phyloP scores from a whole-genome alignment of 73 alveolate genomes.

The Paramecium bursaria region DNA sequence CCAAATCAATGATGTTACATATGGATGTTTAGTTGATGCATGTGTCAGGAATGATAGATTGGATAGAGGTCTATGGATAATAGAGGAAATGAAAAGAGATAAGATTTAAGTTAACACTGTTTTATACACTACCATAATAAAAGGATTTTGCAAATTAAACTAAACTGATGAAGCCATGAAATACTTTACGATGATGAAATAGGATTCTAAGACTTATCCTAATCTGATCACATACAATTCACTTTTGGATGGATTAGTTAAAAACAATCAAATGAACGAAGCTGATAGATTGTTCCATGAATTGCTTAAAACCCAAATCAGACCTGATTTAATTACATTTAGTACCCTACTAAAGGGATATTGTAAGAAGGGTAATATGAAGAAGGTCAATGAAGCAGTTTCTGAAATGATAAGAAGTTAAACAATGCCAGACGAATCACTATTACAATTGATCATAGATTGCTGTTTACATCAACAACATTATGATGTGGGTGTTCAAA shows the following conservation, averaged over 20 bases:
- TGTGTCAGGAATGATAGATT: constrained; percentile 58
- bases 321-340: constrained; percentile 93
- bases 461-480: constrained; percentile 1
- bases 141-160: constrained; percentile 50
- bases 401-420: background rate
- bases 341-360: constrained; percentile 94
- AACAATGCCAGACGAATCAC: constrained; percentile 19
- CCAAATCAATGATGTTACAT: constrained; percentile 71
- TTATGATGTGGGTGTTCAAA: constrained; percentile 4
- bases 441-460: constrained; percentile 22
- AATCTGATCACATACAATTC: constrained; percentile 92
- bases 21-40: constrained; percentile 66
- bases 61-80: background rate
- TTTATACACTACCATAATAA: constrained; percentile 29
- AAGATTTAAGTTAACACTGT: constrained; percentile 14
- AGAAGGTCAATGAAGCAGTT: constrained; percentile 70
- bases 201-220: constrained; percentile 77
- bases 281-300: constrained; percentile 88
- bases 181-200: constrained; percentile 69
- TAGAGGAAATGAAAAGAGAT: background rate
- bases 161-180: constrained; percentile 51
- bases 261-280: constrained; percentile 78
- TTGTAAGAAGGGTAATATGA: constrained; percentile 84
- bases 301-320: constrained; percentile 73
- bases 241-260: constrained; percentile 89